Evolutionary conservation across 139 green algal species (phyloP).

Genomic region (Desmodesmus armatus): DNA sequence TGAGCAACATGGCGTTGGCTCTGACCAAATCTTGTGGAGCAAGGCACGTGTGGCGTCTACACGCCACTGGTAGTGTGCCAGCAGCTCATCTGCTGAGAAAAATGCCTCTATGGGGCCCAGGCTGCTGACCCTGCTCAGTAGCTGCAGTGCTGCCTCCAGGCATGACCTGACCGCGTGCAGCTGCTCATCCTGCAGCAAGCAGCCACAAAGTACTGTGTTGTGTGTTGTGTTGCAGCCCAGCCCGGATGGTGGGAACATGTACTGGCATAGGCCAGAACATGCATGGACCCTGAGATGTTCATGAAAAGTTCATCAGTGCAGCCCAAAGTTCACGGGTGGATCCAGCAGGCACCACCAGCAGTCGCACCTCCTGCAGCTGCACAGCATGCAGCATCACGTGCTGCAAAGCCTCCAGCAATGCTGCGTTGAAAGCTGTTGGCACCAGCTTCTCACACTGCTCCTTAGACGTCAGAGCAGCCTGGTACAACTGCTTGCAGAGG

Average conservation of each 20-base stretch:
- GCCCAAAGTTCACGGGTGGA: too few species aligned
- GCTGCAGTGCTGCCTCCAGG: conserved; percentile 20
- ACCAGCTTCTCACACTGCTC: background rate
- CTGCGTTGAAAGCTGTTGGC: background rate
- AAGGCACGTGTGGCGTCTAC: background rate
- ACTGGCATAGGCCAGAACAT: background rate
- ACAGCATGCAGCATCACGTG: background rate
- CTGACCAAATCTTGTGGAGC: too few species aligned
- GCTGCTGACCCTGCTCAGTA: conserved; percentile 18
- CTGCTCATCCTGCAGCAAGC: conserved; percentile 24
- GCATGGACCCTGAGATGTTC: background rate
- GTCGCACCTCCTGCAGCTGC: conserved; percentile 24
- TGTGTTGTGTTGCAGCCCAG: too few species aligned
- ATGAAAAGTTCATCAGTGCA: too few species aligned
- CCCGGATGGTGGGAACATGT: too few species aligned
- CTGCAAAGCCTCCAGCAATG: background rate
- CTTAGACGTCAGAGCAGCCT: background rate
- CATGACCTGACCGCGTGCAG: background rate
- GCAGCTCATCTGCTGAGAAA: conserved; percentile 35
- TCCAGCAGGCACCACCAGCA: too few species aligned
- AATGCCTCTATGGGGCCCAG: conserved; percentile 17
- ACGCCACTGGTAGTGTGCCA: conserved; percentile 13
- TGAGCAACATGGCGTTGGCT: too few species aligned
- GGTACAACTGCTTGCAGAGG: background rate
- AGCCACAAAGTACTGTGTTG: too few species aligned